A percentile compares a stretch with the other conserved stretches of the same genome.
Evolutionary conservation across 2,329 filamentous ascomycete genomes (phyloP).

Genomic region (Penicillium sp.): DNA sequence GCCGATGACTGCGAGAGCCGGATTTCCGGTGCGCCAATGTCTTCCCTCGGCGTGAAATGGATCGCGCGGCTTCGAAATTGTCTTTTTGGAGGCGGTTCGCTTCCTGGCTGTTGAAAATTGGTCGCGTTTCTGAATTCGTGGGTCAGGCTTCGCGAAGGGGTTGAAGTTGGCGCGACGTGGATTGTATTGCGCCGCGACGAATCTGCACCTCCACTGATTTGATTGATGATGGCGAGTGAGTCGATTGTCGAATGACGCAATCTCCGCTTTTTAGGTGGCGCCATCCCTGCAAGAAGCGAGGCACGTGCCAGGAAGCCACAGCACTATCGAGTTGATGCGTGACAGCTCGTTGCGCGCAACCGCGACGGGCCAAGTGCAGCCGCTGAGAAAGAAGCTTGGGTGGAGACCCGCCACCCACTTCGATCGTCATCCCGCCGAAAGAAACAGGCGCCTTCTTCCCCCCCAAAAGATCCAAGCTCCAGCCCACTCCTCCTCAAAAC

Average conservation of each 20-base stretch:
- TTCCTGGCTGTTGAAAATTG: background rate
- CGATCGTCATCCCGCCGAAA: conserved; percentile 13
- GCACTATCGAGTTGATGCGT: too few relatives aligned
- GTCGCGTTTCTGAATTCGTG: background rate
- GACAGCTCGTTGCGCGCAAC: too few relatives aligned
- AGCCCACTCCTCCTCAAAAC: background rate
- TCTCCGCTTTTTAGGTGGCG: conserved; percentile 4
- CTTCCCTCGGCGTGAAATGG: too few relatives aligned
- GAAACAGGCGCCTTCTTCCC: conserved; percentile 2
- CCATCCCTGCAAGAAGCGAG: conserved; percentile 3
- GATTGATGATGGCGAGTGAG: conserved; percentile 6
- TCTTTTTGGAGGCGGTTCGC: background rate
- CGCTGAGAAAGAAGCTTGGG: conserved; percentile 1
- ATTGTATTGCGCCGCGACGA: background rate
- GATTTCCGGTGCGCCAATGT: background rate
- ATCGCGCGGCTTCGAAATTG: background rate
- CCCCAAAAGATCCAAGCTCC: background rate
- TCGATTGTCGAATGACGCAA: conserved; percentile 2
- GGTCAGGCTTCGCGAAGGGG: conserved; percentile 4
- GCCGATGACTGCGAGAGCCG: background rate
- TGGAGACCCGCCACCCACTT: conserved; percentile 1
- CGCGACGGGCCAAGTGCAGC: background rate
- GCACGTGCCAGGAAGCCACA: background rate
- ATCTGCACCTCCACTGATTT: conserved; percentile 3
- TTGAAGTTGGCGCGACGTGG: background rate